Percentiles rank a stretch among this genome's conserved stretches.
phyloP scores from a whole-genome alignment of 1,284 basidiomycete genomes.

The Moesziomyces globuligerus region DNA sequence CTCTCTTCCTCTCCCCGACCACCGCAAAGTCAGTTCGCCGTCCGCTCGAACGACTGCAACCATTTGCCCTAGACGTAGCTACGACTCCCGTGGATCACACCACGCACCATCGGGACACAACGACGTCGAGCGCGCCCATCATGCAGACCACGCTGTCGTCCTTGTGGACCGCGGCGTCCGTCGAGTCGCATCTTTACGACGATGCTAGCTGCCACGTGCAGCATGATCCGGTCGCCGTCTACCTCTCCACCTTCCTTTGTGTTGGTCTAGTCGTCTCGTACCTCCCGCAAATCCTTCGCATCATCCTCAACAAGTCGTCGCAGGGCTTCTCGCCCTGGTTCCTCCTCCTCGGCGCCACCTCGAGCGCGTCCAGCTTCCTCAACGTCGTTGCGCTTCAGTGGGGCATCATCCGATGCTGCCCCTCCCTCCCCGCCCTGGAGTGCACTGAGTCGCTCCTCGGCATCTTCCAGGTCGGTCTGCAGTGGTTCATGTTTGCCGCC shows the following conservation, averaged over 20 bases:
- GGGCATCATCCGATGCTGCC: slow-evolving; percentile 84
- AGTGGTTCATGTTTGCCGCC: slow-evolving; percentile 86
- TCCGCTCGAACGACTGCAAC: too few species aligned
- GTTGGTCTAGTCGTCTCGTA: slow-evolving; percentile 86
- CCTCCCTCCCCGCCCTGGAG: slow-evolving; percentile 55
- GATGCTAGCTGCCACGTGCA: slow-evolving; percentile 47
- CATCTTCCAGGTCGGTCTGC: slow-evolving; percentile 81
- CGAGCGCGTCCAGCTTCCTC: slow-evolving; percentile 67
- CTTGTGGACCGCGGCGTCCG: slow-evolving; percentile 29
- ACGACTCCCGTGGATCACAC: too few species aligned
- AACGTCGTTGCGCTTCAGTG: slow-evolving; percentile 82
- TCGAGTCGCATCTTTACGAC: slow-evolving; percentile 23
- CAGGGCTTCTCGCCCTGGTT: slow-evolving; percentile 93
- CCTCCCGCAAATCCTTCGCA: slow-evolving; percentile 82
- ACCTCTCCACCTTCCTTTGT: slow-evolving; percentile 80
- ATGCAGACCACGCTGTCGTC: slow-evolving; percentile 34
- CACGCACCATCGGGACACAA: too few species aligned
- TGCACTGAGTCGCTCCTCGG: slow-evolving; percentile 87
- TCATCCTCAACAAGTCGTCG: slow-evolving; percentile 74
- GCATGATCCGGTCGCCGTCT: slow-evolving; percentile 79
- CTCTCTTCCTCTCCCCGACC: too few species aligned
- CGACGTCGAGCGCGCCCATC: too few species aligned
- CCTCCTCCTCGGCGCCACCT: slow-evolving; percentile 87
- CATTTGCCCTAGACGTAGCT: too few species aligned
- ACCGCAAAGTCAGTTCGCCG: too few species aligned